Evolutionary conservation across 139 green algal species (phyloP).

Genomic region (Chlorella sp.): DNA sequence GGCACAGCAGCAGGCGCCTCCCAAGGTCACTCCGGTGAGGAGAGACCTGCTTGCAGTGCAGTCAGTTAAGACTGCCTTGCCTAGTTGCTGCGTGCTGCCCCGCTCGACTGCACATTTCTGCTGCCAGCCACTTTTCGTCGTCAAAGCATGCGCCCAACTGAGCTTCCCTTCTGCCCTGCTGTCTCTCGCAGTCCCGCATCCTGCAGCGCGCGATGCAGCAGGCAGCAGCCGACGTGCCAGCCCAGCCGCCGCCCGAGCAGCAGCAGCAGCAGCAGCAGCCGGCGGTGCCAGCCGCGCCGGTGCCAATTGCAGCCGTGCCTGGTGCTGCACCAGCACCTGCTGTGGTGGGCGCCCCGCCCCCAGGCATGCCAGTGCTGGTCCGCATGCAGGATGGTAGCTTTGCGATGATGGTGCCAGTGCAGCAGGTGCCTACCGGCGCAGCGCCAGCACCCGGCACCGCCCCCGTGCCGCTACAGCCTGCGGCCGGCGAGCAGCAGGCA

Average conservation of each 20-base stretch:
- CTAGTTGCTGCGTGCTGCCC: too few relatives aligned
- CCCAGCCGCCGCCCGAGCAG: background rate
- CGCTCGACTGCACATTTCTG: too few relatives aligned
- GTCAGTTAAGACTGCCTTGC: too few relatives aligned
- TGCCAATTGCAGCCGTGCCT: background rate
- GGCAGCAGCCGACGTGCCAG: conserved; percentile 18
- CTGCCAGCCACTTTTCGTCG: too few relatives aligned
- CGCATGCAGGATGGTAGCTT: conserved; percentile 20
- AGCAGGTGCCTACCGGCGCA: background rate
- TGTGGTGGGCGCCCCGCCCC: background rate
- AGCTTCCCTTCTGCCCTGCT: background rate
- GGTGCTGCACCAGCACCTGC: background rate
- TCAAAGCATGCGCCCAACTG: too few relatives aligned
- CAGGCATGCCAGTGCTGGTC: conserved; percentile 25
- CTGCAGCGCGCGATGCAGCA: conserved; percentile 22
- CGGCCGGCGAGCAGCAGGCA: background rate
- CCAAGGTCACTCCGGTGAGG: conserved; percentile 18
- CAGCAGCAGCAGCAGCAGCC: background rate
- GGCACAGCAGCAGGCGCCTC: background rate
- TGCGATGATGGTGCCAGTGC: conserved; percentile 25
- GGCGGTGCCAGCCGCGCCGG: background rate
- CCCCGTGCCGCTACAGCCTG: background rate
- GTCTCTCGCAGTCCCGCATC: conserved; percentile 9
- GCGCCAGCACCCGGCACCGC: background rate
- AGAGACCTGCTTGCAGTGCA: too few relatives aligned